Conservation (phyloP, 2,329 filamentous ascomycete genomes). For the Ceratocystis diversiconidia region DNA sequence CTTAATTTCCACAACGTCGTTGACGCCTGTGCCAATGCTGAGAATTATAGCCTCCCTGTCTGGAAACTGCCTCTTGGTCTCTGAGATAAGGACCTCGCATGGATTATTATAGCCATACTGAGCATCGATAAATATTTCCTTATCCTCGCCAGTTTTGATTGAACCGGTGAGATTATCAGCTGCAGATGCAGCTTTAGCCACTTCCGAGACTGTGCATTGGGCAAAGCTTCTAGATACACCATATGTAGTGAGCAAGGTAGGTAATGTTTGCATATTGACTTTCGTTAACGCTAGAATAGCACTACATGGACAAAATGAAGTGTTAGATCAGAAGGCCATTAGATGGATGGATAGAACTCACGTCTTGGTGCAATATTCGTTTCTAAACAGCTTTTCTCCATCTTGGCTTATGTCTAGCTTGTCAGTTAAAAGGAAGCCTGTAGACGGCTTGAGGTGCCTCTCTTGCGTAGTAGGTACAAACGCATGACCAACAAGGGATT, state of each 20-base stretch:
- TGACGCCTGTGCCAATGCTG: conserved; percentile 23
- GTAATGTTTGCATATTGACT: conserved; percentile 12
- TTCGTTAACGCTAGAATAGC: neutral
- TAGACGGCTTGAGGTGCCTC: neutral
- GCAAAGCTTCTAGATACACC: conserved; percentile 19
- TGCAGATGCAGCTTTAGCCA: conserved; percentile 24
- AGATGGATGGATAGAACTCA: neutral
- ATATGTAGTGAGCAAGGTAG: conserved; percentile 23
- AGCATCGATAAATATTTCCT: conserved; percentile 24
- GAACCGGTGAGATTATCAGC: conserved; percentile 24
- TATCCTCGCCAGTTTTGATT: conserved; percentile 22
- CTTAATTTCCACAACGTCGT: conserved; percentile 19
- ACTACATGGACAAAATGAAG: neutral
- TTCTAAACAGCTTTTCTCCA: neutral
- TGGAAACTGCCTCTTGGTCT: conserved; percentile 22
- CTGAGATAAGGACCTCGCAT: conserved; percentile 23
- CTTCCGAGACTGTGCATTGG: conserved; percentile 23
- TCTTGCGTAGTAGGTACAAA: neutral
- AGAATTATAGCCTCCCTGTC: conserved; percentile 18
- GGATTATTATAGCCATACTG: conserved; percentile 26
- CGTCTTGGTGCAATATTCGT: neutral
- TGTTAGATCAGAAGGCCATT: neutral
- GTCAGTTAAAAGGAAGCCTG: neutral
- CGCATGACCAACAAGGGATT: neutral
- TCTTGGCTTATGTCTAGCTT: neutral